Percentiles rank a stretch among this genome's conserved stretches.
Conservation (phyloP, 2,329 filamentous ascomycete species). For the Raffaelea arxii region DNA sequence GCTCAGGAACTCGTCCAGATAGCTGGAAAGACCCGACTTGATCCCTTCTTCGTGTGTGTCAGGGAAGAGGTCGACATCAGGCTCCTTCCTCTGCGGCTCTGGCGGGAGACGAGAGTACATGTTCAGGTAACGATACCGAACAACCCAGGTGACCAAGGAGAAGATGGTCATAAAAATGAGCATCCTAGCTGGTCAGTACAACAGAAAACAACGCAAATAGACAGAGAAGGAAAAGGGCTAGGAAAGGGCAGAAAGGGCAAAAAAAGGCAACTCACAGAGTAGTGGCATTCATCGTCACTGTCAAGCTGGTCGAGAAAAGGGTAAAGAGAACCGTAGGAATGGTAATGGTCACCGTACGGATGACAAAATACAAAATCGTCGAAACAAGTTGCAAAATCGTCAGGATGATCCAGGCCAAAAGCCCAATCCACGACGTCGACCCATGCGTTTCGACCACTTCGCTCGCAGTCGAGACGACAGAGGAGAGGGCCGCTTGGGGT, state of each 20-base stretch:
- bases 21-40: constrained; percentile 89
- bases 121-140: constrained; percentile 90
- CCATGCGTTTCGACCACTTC: constrained; percentile 26
- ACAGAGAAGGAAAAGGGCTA: too few relatives aligned
- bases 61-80: constrained; percentile 88
- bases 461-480: constrained; percentile 27
- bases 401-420: constrained; percentile 45
- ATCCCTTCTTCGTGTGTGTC: constrained; percentile 82
- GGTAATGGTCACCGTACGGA: constrained; percentile 81
- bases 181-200: constrained; percentile 39
- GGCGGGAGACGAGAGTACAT: constrained; percentile 93
- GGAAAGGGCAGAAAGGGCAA: too few relatives aligned
- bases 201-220: neutral
- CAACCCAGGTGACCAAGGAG: constrained; percentile 85
- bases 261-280: constrained; percentile 56
- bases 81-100: constrained; percentile 91
- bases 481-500: constrained; percentile 22
- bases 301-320: constrained; percentile 84
- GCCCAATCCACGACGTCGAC: constrained; percentile 46
- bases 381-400: constrained; percentile 46
- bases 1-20: constrained; percentile 93
- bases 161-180: constrained; percentile 67
- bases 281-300: constrained; percentile 97
- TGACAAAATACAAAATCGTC: constrained; percentile 61
- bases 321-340: constrained; percentile 83